A percentile compares a stretch with the other conserved stretches of the same genome.
Conservation (phyloP, 2,329 filamentous ascomycete genomes). For the Fusarium hostae region DNA sequence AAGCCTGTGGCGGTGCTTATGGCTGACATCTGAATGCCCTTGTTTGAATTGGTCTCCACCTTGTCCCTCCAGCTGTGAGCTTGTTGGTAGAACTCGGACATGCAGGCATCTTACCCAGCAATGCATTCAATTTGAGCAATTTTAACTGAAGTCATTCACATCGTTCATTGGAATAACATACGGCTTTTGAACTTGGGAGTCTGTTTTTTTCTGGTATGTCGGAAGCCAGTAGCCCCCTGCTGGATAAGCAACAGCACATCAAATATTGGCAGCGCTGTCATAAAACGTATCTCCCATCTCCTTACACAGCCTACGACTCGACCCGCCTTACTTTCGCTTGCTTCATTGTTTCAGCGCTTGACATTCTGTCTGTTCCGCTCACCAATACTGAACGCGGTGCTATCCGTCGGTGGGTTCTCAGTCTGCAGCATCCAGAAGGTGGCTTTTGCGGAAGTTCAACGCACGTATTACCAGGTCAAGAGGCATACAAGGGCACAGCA, state of each 20-base stretch:
- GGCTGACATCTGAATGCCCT: background rate
- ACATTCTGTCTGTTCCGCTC: constrained; percentile 77
- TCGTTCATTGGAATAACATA: background rate
- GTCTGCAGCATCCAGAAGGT: constrained; percentile 84
- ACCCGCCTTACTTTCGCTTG: constrained; percentile 89
- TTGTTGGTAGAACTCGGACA: constrained; percentile 10
- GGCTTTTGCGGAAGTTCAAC: constrained; percentile 90
- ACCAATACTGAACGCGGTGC: constrained; percentile 55
- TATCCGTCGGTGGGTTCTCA: constrained; percentile 81
- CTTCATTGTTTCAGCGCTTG: constrained; percentile 88
- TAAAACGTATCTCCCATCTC: constrained; percentile 79
- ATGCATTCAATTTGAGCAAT: background rate
- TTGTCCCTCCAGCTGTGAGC: background rate
- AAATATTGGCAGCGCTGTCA: constrained; percentile 95
- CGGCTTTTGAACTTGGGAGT: background rate
- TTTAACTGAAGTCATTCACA: background rate
- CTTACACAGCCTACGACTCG: constrained; percentile 90
- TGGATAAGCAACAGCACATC: constrained; percentile 76
- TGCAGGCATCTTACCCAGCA: background rate
- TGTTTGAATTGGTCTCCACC: background rate
- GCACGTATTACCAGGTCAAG: constrained; percentile 58
- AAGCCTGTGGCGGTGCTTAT: constrained; percentile 14
- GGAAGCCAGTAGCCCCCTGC: constrained; percentile 42
- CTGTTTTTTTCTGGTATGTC: constrained; percentile 18
- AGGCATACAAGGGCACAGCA: constrained; percentile 62